phyloP scores from a whole-genome alignment of 257 asterid species.

The Osmanthus fragrans region DNA sequence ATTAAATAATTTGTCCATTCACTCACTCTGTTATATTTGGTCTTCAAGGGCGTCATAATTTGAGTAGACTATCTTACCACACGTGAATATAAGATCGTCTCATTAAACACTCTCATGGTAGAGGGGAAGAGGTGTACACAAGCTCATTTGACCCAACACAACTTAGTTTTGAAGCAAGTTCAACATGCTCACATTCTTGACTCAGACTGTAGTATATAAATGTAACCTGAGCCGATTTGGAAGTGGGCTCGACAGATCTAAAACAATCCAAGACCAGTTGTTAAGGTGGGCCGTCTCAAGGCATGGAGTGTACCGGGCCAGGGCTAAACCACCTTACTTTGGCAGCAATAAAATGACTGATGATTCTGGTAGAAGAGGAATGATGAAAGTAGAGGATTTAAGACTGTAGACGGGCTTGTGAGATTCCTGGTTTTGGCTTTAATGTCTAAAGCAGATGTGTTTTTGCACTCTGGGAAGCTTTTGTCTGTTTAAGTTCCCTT shows the following conservation, averaged over 20 bases:
- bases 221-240: neutral
- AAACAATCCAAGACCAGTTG: neutral
- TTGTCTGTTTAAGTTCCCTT: slow-evolving; percentile 48
- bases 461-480: slow-evolving; percentile 42
- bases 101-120: no score
- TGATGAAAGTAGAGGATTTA: slow-evolving; percentile 33
- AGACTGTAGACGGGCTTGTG: slow-evolving; percentile 30
- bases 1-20: no score
- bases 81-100: no score
- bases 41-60: no score
- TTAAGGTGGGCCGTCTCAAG: neutral
- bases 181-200: no score
- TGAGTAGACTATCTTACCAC: no score
- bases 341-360: slow-evolving; percentile 28
- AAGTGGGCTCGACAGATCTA: neutral
- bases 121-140: no score
- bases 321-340: neutral
- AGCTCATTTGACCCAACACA: no score
- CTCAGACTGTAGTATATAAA: no score
- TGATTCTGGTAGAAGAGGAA: slow-evolving; percentile 36
- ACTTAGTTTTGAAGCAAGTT: no score
- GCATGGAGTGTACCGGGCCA: neutral
- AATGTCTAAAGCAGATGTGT: slow-evolving; percentile 34
- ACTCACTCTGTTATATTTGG: no score
- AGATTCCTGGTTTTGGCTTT: slow-evolving; percentile 60